Evolutionary conservation across 2,329 filamentous ascomycete species (phyloP).

Genomic region (Fusarium begoniae): DNA sequence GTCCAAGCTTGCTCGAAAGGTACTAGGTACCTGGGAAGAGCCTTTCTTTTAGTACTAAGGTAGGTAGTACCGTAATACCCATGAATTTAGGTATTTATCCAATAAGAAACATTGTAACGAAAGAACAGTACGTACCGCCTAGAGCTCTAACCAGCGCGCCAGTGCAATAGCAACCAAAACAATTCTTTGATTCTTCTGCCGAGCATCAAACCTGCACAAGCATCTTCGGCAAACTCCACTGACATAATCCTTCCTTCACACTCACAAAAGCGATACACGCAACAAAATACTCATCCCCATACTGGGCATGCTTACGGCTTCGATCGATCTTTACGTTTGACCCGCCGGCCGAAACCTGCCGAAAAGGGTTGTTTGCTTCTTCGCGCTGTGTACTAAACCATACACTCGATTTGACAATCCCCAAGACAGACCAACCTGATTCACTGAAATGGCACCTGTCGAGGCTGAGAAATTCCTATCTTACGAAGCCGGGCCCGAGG

Average conservation of each 20-base stretch:
- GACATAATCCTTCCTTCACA: constrained; percentile 1
- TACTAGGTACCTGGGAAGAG: no score
- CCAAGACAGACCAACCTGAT: background rate
- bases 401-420: background rate
- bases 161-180: constrained; percentile 40
- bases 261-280: constrained; percentile 11
- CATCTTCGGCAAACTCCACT: constrained; percentile 13
- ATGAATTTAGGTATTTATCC: background rate
- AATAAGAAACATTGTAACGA: background rate
- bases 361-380: constrained; percentile 39
- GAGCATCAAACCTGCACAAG: constrained; percentile 29
- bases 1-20: background rate
- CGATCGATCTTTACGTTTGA: constrained; percentile 34
- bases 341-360: constrained; percentile 39
- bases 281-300: constrained; percentile 1
- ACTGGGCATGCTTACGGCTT: constrained; percentile 37
- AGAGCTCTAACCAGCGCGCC: constrained; percentile 32
- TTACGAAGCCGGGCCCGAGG: constrained; percentile 71
- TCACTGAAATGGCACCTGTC: constrained; percentile 26
- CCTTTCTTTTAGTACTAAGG: no score
- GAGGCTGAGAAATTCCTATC: constrained; percentile 14
- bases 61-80: background rate
- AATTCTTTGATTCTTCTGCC: constrained; percentile 37
- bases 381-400: background rate
- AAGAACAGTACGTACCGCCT: constrained; percentile 28